A percentile compares a stretch with the other conserved stretches of the same genome.
Conservation (phyloP, 768 basidiomycete species). For the Leccinum subgranulosum region DNA sequence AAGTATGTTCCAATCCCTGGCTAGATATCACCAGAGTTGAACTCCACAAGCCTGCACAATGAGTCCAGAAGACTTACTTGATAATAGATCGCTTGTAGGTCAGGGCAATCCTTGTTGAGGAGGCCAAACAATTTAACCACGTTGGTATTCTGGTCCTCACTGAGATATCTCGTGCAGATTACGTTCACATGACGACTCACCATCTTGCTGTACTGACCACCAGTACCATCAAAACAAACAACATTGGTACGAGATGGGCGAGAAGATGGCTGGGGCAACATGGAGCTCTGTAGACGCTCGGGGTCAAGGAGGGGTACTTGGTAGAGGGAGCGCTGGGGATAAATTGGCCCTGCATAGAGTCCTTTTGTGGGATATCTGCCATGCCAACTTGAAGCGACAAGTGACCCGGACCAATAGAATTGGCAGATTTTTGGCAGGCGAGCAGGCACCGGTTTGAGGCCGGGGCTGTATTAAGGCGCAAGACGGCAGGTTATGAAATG, state of each 20-base stretch:
- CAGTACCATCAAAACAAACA: constrained; percentile 71
- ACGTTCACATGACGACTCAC: constrained; percentile 32
- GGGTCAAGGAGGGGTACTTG: not conserved
- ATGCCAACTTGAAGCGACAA: not conserved
- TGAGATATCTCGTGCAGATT: not conserved
- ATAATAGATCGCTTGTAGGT: constrained; percentile 64
- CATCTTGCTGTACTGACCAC: constrained; percentile 44
- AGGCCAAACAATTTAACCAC: constrained; percentile 68
- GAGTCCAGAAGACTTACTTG: constrained; percentile 44
- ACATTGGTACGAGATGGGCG: constrained; percentile 44
- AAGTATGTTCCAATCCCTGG: constrained; percentile 49
- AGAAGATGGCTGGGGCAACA: constrained; percentile 10
- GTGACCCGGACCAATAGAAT: not conserved
- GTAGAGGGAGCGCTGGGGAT: not conserved
- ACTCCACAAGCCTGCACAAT: too few relatives aligned
- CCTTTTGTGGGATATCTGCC: constrained; percentile 6
- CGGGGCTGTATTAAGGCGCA: too few relatives aligned
- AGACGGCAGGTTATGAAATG: not conserved
- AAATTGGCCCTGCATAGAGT: too few relatives aligned
- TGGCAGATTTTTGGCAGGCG: not conserved
- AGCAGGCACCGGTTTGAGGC: not conserved
- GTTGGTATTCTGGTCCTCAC: constrained; percentile 52
- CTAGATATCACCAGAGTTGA: constrained; percentile 22
- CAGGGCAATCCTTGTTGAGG: constrained; percentile 54
- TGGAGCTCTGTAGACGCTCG: not conserved